These are phyloP conservation scores for Scleromitrula shiraiana DNA, from an alignment of 2,329 filamentous ascomycete species.

Conservation along the genomic window DNA sequence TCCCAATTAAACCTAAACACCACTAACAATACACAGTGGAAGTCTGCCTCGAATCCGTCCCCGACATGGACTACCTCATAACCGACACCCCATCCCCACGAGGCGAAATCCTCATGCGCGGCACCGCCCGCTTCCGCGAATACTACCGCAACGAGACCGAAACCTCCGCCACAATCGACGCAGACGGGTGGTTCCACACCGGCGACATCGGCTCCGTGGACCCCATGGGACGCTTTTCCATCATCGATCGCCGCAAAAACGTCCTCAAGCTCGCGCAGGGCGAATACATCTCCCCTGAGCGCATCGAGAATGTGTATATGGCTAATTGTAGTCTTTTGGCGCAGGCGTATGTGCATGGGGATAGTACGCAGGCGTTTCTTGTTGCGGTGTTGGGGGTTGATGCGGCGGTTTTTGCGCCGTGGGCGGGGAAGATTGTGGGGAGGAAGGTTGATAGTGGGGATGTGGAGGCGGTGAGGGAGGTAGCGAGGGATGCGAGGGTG, in stretches of 20 bases:
- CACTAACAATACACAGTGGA: slow-evolving; percentile 44
- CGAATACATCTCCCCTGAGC: slow-evolving; percentile 96
- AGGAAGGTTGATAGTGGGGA: slow-evolving; percentile 58
- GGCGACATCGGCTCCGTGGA: slow-evolving; percentile 88
- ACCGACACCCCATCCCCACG: slow-evolving; percentile 85
- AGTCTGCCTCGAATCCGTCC: slow-evolving; percentile 75
- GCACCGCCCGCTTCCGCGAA: slow-evolving; percentile 70
- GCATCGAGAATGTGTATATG: slow-evolving; percentile 90
- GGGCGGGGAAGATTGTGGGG: slow-evolving; percentile 68
- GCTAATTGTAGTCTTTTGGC: slow-evolving; percentile 71
- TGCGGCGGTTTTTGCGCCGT: slow-evolving; percentile 73
- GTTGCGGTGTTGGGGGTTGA: slow-evolving; percentile 86
- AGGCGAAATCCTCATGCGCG: slow-evolving; percentile 80
- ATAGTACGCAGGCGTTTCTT: slow-evolving; percentile 70
- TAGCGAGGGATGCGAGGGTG: slow-evolving; percentile 61
- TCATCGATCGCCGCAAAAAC: slow-evolving; percentile 97
- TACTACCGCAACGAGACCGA: slow-evolving; percentile 90
- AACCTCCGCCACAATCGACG: slow-evolving; percentile 71
- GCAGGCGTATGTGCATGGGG: slow-evolving; percentile 85
- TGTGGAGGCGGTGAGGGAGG: slow-evolving; percentile 56
- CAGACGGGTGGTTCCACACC: slow-evolving; percentile 94
- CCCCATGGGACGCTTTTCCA: slow-evolving; percentile 75
- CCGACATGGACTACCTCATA: slow-evolving; percentile 87
- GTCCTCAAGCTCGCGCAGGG: slow-evolving; percentile 97
- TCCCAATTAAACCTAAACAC: not conserved